Evolutionary conservation across 225 moss, liverwort and hornwort genomes (phyloP).

Genomic region (Pseudisothecium myosuroides): DNA sequence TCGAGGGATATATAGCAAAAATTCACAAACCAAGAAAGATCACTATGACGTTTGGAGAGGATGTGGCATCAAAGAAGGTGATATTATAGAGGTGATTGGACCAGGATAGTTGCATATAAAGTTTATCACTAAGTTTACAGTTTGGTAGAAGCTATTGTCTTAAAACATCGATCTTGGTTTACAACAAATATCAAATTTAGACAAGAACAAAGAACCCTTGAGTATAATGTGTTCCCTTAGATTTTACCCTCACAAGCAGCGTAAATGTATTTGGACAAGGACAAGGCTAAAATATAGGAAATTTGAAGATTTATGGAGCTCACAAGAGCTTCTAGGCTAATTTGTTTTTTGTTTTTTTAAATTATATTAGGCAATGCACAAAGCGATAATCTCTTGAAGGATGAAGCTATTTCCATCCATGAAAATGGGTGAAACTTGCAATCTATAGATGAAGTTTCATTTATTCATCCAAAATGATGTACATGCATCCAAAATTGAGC

Average conservation of each 20-base stretch:
- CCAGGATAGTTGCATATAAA: background rate
- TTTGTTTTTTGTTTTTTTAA: no score
- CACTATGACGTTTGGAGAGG: background rate
- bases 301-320: background rate
- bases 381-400: no score
- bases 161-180: background rate
- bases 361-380: no score
- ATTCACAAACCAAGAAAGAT: background rate
- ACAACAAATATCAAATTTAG: background rate
- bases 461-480: no score
- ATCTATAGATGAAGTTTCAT: no score
- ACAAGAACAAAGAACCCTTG: background rate
- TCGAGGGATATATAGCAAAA: background rate
- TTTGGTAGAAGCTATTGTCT: background rate
- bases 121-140: background rate
- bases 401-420: no score
- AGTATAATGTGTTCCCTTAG: fast-evolving
- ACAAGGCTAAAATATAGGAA: no score
- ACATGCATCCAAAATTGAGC: no score
- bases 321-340: no score
- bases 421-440: no score
- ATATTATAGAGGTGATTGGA: background rate
- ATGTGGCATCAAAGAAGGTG: fast-evolving
- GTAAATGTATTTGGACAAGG: fast-evolving
- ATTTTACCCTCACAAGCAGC: background rate